A percentile compares a stretch with the other conserved stretches of the same genome.
These are phyloP conservation scores for Claviceps paspali DNA, from an alignment of 2,329 filamentous ascomycete genomes.

Conservation along the genomic window DNA sequence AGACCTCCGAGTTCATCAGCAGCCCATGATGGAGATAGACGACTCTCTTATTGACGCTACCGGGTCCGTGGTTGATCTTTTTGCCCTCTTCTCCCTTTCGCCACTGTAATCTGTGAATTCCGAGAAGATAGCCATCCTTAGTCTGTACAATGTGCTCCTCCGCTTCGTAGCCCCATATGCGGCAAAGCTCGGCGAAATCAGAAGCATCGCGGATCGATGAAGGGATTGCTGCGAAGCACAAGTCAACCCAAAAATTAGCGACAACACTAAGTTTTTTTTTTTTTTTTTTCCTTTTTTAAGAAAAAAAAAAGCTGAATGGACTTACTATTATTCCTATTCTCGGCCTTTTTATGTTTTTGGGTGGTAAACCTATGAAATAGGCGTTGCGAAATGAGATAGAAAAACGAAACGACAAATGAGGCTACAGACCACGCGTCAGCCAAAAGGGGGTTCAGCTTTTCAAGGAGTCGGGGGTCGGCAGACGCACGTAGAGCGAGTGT, in stretches of 20 bases:
- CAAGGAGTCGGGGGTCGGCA: too few species aligned
- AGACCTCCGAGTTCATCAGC: constrained; percentile 98
- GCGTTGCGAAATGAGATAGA: constrained; percentile 66
- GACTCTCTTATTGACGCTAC: constrained; percentile 63
- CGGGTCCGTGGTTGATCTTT: constrained; percentile 57
- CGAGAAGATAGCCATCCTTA: constrained; percentile 81
- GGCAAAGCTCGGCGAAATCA: constrained; percentile 91
- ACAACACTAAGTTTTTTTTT: too few species aligned
- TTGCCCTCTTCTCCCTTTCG: constrained; percentile 65
- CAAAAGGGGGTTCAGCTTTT: too few species aligned
- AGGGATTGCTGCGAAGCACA: constrained; percentile 39
- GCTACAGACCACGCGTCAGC: constrained; percentile 33
- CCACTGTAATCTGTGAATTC: constrained; percentile 76
- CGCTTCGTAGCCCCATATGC: constrained; percentile 77
- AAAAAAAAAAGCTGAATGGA: too few species aligned
- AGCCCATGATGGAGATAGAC: constrained; percentile 91
- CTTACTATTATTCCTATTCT: constrained; percentile 53
- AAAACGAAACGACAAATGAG: constrained; percentile 63
- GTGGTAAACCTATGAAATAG: constrained; percentile 69
- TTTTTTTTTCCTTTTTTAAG: too few species aligned
- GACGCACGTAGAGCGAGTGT: constrained; percentile 72
- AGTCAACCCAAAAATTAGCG: constrained; percentile 11
- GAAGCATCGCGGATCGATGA: constrained; percentile 69
- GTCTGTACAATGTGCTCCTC: constrained; percentile 96
- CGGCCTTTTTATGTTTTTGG: constrained; percentile 50